Percentiles rank a stretch among this genome's conserved stretches.
These are phyloP conservation scores for Magnaporthiopsis poae DNA, from an alignment of 2,329 filamentous ascomycete genomes.

Conservation along the genomic window DNA sequence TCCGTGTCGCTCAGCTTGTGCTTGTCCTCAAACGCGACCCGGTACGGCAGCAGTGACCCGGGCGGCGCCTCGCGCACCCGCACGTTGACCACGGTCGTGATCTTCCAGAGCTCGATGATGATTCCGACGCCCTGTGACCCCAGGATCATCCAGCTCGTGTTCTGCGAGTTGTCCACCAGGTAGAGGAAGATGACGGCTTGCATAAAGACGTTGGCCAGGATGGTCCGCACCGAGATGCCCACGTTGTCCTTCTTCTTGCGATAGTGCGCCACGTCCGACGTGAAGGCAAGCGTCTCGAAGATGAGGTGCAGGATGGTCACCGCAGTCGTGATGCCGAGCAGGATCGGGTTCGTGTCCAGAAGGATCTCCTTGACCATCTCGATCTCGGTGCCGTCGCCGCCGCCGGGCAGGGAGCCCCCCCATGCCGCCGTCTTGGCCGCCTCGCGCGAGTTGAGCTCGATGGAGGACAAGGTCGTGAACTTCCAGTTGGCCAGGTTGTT, in stretches of 20 bases:
- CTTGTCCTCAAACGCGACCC: constrained; percentile 85
- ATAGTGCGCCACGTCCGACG: constrained; percentile 94
- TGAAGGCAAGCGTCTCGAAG: constrained; percentile 92
- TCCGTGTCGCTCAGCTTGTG: constrained; percentile 91
- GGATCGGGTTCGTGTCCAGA: constrained; percentile 84
- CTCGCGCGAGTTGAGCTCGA: constrained; percentile 82
- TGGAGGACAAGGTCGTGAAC: constrained; percentile 71
- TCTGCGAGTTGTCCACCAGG: constrained; percentile 91
- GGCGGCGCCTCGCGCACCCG: constrained; percentile 60
- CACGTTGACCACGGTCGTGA: constrained; percentile 89
- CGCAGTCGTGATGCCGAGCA: constrained; percentile 72
- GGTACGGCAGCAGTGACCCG: constrained; percentile 66
- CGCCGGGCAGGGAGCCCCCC: constrained; percentile 60
- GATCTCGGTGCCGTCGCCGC: constrained; percentile 83
- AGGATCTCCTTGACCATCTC: constrained; percentile 96
- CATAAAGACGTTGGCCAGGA: constrained; percentile 96
- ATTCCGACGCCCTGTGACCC: constrained; percentile 81
- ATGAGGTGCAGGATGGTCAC: constrained; percentile 87
- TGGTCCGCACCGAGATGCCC: constrained; percentile 89
- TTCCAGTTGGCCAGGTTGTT: constrained; percentile 81
- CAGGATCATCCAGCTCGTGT: constrained; percentile 98
- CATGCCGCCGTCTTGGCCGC: constrained; percentile 67
- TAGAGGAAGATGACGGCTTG: constrained; percentile 92
- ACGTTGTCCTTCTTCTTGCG: constrained; percentile 99
- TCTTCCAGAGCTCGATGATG: constrained; percentile 71